phyloP scores from a whole-genome alignment of 345 rosid genomes.

The Melastoma malabathricum region DNA sequence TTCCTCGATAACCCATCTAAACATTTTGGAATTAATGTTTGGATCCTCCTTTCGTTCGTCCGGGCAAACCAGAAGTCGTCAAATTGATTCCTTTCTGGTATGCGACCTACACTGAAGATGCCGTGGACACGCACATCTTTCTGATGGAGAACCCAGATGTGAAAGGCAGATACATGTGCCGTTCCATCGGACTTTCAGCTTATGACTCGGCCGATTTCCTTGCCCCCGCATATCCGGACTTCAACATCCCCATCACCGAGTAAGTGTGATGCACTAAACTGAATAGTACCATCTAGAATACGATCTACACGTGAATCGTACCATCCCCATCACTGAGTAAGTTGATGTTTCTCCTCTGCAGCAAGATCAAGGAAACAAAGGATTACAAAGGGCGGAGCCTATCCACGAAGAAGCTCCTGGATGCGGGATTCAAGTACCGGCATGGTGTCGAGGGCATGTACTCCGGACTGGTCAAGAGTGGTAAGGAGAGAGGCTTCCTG shows the following conservation, averaged over 20 bases:
- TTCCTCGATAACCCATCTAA: too few relatives aligned
- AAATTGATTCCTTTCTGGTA: not conserved
- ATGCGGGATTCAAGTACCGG: conserved; percentile 28
- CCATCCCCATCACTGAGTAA: too few relatives aligned
- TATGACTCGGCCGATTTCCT: conserved; percentile 1
- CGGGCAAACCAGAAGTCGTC: not conserved
- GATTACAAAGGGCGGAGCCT: not conserved
- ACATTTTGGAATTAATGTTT: too few relatives aligned
- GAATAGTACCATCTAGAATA: not conserved
- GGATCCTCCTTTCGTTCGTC: too few relatives aligned
- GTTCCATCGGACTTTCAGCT: not conserved
- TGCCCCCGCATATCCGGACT: not conserved
- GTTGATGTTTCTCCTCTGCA: conserved; percentile 1
- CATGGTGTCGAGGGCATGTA: conserved; percentile 13
- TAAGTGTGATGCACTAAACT: not conserved
- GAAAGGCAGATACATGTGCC: conserved; percentile 1
- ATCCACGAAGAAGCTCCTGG: conserved; percentile 33
- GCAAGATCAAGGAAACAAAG: not conserved
- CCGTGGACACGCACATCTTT: not conserved
- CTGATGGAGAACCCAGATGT: not conserved
- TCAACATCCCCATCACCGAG: conserved; percentile 1
- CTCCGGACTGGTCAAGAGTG: not conserved
- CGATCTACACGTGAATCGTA: too few relatives aligned
- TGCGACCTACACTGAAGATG: not conserved
- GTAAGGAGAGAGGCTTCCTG: too few relatives aligned